Base-by-base conservation (phyloP, 2,329 filamentous ascomycete species). In the Nothopassalora personata region DNA sequence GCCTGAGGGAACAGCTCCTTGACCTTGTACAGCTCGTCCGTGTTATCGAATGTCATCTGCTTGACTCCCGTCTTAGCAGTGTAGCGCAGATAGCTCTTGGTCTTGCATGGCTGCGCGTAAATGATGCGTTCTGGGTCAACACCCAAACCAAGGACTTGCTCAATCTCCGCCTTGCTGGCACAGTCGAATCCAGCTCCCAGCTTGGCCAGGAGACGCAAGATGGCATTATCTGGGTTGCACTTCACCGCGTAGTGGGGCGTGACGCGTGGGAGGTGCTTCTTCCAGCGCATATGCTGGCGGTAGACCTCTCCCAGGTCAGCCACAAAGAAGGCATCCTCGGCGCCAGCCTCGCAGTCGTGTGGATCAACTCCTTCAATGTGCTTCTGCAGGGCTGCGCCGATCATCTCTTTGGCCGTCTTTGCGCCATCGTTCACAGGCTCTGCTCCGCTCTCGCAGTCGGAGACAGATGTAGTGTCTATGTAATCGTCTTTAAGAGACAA, bases 11-110 rank as follows among this genome's bases (percentile, higher is more conserved):
- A 97, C 68, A 94, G 84, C 76, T 91, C 89, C 76, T 95, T 94
- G 75, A 96, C 93, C 83, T 99, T 99, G 84, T 93, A 91, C 54
- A 99, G 84, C 82, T 99, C 94, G 75, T 99, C 94, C 73, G 89
- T 86, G 70, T 99, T 99, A 83, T 99, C 94, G 73, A 99, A 97
- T 2, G 94, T 99, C 93, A 99, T 97, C 81, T 96, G 90, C 79
- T 89, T 93, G 73, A 99, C 94, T 67, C 88, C 89, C 66, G 87
- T 81, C 72, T 86, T 83, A 71, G 89, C 86, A 65, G 95, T 94
- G 72, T 92, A 96, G 72, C 92, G 91, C 63, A 99, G 83, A 76
- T 97, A 97, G 51, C 93, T 97, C 80, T 94, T 96, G 71, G 94
- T 99, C 86, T 99, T 99, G 89, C 94, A 97, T 57, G 94, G 94